A percentile compares a stretch with the other conserved stretches of the same genome.
phyloP scores from a whole-genome alignment of 192 early-diverging fungal genomes.

The Piromyces finnis region DNA sequence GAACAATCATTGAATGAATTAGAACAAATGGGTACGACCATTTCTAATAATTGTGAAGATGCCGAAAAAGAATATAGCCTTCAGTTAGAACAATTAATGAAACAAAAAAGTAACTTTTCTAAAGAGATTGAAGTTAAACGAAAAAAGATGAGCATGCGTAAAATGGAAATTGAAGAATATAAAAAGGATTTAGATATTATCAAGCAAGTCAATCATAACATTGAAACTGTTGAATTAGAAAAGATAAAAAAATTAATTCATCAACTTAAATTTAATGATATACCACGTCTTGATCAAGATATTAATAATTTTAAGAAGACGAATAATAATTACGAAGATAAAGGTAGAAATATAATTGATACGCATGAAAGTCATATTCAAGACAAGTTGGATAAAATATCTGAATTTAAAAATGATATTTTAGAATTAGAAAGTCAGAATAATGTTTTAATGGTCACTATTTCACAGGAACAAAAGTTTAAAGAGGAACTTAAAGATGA shows the following conservation, averaged over 20 bases:
- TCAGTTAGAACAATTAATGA: not conserved
- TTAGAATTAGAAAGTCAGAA: not conserved
- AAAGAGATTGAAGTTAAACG: not conserved
- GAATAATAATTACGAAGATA: not conserved
- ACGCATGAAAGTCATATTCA: not conserved
- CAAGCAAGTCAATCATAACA: not conserved
- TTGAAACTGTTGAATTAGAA: not conserved
- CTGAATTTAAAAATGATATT: not conserved
- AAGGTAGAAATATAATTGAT: not conserved
- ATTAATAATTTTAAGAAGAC: not conserved
- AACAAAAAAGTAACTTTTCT: not conserved
- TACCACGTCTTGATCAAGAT: not conserved
- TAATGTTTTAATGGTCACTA: not conserved
- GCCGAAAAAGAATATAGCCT: not conserved
- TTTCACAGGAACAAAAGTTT: not conserved
- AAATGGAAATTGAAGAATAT: not conserved
- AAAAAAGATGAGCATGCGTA: not conserved
- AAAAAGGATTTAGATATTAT: not conserved
- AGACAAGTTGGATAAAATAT: not conserved
- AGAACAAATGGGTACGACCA: not conserved
- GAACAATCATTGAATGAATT: not conserved
- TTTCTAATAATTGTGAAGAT: not conserved
- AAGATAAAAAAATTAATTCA: not conserved
- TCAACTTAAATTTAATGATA: not conserved
- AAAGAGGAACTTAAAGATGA: not conserved